Percentiles rank a stretch among this genome's conserved stretches.
These are phyloP conservation scores for Rhodotorula toruloides DNA, from an alignment of 768 basidiomycete genomes.

Conservation along the genomic window DNA sequence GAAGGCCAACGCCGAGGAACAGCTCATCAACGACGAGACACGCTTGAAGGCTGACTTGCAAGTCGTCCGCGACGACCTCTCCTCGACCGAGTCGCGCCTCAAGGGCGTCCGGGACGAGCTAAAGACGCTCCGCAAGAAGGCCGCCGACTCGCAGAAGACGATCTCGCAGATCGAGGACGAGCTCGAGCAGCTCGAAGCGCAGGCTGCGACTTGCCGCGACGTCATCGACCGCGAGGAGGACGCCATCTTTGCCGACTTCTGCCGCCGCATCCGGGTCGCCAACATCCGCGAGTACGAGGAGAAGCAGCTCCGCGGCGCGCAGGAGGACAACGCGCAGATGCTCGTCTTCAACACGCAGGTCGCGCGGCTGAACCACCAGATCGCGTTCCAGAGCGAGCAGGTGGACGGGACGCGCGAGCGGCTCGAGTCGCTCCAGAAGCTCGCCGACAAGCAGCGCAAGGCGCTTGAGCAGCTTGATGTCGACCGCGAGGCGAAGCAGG, in stretches of 20 bases:
- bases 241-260: constrained; percentile 69
- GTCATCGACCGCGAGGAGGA: constrained; percentile 75
- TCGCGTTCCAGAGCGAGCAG: constrained; percentile 75
- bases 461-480: constrained; percentile 20
- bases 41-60: constrained; percentile 71
- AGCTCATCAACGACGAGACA: constrained; percentile 64
- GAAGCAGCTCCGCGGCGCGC: constrained; percentile 76
- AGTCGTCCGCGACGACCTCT: constrained; percentile 74
- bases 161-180: constrained; percentile 46
- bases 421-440: constrained; percentile 54
- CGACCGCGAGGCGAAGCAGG: constrained; percentile 17
- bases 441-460: constrained; percentile 52
- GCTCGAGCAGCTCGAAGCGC: constrained; percentile 54
- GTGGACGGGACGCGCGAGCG: constrained; percentile 63
- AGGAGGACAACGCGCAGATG: constrained; percentile 78
- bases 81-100: constrained; percentile 67
- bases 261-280: constrained; percentile 65
- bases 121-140: constrained; percentile 62
- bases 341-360: constrained; percentile 75
- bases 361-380: constrained; percentile 76
- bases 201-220: constrained; percentile 56
- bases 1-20: constrained; percentile 73
- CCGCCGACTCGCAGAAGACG: constrained; percentile 18
- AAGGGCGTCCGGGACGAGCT: constrained; percentile 77
- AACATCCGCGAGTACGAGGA: constrained; percentile 92